Percentiles rank a stretch among this genome's conserved stretches.
Evolutionary conservation across 805 yeast genomes (phyloP).

Genomic region (Starmerella bacillaris): DNA sequence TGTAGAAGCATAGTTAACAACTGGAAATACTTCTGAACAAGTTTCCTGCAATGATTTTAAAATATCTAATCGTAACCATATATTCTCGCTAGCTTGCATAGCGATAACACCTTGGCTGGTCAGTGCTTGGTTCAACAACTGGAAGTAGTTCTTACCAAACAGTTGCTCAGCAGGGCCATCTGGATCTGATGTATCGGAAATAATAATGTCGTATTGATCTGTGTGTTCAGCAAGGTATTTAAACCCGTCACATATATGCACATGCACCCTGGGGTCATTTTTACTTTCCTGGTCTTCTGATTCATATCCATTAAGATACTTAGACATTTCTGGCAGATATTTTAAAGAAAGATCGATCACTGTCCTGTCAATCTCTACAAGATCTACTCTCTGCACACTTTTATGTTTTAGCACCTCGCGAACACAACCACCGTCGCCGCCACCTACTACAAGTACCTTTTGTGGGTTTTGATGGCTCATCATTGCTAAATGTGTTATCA

Average conservation of each 20-base stretch:
- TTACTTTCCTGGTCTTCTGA: conserved; percentile 25
- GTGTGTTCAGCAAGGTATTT: conserved; percentile 37
- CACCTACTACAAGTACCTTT: conserved; percentile 73
- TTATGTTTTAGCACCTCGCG: conserved; percentile 71
- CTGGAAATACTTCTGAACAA: conserved; percentile 74
- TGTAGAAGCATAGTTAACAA: conserved; percentile 77
- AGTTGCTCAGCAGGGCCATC: conserved; percentile 90
- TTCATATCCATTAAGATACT: conserved; percentile 17
- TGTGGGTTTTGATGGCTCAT: conserved; percentile 61
- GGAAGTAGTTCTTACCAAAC: conserved; percentile 61
- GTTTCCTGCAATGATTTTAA: conserved; percentile 67
- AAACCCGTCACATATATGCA: conserved; percentile 69
- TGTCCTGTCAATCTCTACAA: conserved; percentile 78
- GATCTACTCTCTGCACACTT: conserved; percentile 40
- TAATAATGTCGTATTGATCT: conserved; percentile 58
- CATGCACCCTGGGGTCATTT: conserved; percentile 44
- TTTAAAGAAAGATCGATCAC: conserved; percentile 56
- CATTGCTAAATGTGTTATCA: conserved; percentile 70
- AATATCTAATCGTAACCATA: conserved; percentile 79
- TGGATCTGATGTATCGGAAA: conserved; percentile 86
- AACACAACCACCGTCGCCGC: conserved; percentile 91
- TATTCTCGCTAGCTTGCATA: conserved; percentile 68
- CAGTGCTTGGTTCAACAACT: conserved; percentile 45
- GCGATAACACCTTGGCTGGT: conserved; percentile 50
- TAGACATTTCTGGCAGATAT: conserved; percentile 62